phyloP scores from a whole-genome alignment of 192 early-diverging fungal genomes.

The Dispira simplex region DNA sequence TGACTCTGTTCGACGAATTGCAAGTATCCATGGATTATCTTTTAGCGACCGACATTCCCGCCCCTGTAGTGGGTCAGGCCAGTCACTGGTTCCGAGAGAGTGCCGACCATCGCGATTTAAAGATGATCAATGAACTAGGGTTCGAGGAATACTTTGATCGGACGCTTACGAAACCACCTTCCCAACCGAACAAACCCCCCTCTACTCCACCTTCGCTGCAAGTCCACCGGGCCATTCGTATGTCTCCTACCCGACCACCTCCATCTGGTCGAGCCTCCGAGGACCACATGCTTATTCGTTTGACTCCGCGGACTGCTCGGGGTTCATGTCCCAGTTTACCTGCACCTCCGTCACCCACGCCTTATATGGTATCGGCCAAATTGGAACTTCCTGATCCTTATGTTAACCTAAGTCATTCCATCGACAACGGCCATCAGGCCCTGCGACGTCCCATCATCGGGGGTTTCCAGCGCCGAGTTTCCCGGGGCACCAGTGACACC shows the following conservation, averaged over 20 bases:
- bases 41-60: background rate
- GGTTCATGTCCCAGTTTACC: background rate
- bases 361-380: background rate
- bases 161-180: background rate
- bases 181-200: background rate
- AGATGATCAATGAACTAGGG: background rate
- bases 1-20: conserved; percentile 4
- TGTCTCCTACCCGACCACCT: no score
- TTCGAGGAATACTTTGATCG: conserved; percentile 8
- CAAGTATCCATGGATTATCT: conserved; percentile 9
- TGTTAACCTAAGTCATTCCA: background rate
- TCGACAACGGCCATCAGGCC: background rate
- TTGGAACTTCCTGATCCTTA: background rate
- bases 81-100: conserved; percentile 12
- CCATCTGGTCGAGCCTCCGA: background rate
- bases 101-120: conserved; percentile 9
- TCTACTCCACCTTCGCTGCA: background rate
- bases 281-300: background rate
- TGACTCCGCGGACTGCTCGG: background rate
- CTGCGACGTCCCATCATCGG: background rate
- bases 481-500: background rate
- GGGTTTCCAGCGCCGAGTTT: background rate
- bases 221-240: background rate
- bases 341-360: background rate
- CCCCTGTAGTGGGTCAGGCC: background rate